These are phyloP conservation scores for Boletus speciosus DNA, from an alignment of 768 basidiomycete genomes.

Conservation along the genomic window DNA sequence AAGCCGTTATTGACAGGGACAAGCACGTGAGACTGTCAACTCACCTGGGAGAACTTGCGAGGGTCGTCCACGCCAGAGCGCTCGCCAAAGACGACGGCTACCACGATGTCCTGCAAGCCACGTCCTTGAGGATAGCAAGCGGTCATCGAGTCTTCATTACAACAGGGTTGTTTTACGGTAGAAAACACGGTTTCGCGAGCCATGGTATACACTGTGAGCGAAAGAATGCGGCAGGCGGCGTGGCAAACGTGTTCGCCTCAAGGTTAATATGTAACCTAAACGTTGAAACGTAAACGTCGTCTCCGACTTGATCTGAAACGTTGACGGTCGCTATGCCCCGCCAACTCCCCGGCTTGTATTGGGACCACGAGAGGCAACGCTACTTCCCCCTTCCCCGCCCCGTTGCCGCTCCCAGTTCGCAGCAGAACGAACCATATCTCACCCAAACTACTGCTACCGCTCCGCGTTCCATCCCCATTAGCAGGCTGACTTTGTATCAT, in stretches of 20 bases:
- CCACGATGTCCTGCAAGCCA: neutral
- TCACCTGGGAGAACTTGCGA: neutral
- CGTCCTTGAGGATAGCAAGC: neutral
- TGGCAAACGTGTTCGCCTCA: neutral
- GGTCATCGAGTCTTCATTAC: neutral
- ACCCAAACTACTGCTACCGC: neutral
- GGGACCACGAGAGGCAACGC: constrained; percentile 47
- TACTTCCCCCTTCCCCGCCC: constrained; percentile 46
- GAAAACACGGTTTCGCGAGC: neutral
- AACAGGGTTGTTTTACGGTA: neutral
- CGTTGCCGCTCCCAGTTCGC: neutral
- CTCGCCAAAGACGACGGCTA: neutral
- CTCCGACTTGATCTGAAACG: neutral
- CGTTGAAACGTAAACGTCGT: neutral
- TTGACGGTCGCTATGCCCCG: constrained; percentile 38
- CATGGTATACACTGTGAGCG: neutral
- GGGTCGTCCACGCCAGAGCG: neutral
- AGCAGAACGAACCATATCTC: neutral
- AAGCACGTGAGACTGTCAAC: neutral
- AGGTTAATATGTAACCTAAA: neutral
- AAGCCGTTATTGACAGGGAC: too few species aligned
- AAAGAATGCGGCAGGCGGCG: too few species aligned
- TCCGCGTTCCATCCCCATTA: neutral
- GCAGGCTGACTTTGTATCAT: neutral
- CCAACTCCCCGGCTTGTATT: constrained; percentile 56